Base-by-base conservation (phyloP, 805 yeast species). In the Komagataella phaffii region DNA sequence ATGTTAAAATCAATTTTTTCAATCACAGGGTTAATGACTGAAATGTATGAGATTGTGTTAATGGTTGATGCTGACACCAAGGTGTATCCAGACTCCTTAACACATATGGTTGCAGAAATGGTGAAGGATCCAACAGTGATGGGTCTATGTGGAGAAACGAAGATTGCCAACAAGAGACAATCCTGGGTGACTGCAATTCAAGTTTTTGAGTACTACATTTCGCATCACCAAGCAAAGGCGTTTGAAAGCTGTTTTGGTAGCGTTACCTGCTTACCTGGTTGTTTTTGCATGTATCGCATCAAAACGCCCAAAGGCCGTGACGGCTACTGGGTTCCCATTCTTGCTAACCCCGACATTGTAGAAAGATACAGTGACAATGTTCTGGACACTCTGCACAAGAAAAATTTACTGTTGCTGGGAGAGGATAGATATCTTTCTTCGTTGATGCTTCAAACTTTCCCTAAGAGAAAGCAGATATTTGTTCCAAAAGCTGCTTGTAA, bases 1-100 rank as follows among this genome's bases (percentile, higher is more conserved):
- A 73, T 89, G 56, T 68, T 88, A 61, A 75, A 75, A 51, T 77
- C 77, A 46, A 84, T 90, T 21, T 87, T 95, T 88, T 76, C 79
- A 58, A 72, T 88, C 6, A 88, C 96, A 0, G 96, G 96, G 1
- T 69, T 89, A 46, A 84, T 88, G 80, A 81, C 95, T 0, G 88
- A 81, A 50, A 75, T 77, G 63, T 89, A 88, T 65, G 96, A 89
- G 63, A 71, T 84, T 44, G 82, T 86, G 45, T 68, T 90, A 36
- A 89, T 89, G 96, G 96, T 89, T 40, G 97, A 89, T 69, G 97
- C 97, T 3, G 97, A 89, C 68, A 88, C 96, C 0, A 80, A 80
- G 61, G 88, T 89, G 2, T 87, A 74, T 64, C 95, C 95, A 0
- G 96, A 90, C 64, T 82, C 91, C 3, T 61, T 88, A 56, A 85